phyloP scores from a whole-genome alignment of 768 basidiomycete genomes.

The Hortiboletus campestris region DNA sequence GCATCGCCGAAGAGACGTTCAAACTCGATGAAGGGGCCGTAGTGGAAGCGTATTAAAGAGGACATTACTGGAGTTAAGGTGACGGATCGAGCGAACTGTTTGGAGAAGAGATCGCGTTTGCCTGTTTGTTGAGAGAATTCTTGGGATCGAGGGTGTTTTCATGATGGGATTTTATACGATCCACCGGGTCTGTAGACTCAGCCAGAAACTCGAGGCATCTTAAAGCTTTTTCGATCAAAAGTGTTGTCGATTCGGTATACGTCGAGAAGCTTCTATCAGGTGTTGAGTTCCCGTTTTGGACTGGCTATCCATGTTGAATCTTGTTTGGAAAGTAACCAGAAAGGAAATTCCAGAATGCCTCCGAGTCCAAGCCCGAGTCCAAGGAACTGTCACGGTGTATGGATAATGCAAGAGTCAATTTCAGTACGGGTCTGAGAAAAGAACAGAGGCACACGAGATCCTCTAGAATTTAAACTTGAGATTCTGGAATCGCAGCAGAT shows the following conservation, averaged over 20 bases:
- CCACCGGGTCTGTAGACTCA: not conserved
- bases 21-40: not conserved
- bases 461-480: too few species aligned
- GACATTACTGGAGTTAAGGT: constrained; percentile 5
- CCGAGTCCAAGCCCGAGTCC: too few species aligned
- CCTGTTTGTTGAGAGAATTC: not conserved
- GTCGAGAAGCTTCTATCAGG: not conserved
- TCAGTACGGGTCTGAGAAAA: too few species aligned
- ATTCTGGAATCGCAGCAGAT: too few species aligned
- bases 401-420: too few species aligned
- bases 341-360: not conserved
- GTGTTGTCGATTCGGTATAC: not conserved
- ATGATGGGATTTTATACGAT: not conserved
- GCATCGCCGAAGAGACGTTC: not conserved
- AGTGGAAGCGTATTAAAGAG: constrained; percentile 4
- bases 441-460: too few species aligned
- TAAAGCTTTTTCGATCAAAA: not conserved
- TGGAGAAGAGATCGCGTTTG: not conserved
- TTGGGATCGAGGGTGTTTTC: not conserved
- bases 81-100: not conserved
- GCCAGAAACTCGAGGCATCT: not conserved
- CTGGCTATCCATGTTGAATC: not conserved
- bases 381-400: too few species aligned
- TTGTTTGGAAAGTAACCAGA: not conserved
- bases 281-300: constrained; percentile 2